These are phyloP conservation scores for Oryza meridionalis DNA, from an alignment of 176 grass and related monocot species.

Conservation along the genomic window DNA sequence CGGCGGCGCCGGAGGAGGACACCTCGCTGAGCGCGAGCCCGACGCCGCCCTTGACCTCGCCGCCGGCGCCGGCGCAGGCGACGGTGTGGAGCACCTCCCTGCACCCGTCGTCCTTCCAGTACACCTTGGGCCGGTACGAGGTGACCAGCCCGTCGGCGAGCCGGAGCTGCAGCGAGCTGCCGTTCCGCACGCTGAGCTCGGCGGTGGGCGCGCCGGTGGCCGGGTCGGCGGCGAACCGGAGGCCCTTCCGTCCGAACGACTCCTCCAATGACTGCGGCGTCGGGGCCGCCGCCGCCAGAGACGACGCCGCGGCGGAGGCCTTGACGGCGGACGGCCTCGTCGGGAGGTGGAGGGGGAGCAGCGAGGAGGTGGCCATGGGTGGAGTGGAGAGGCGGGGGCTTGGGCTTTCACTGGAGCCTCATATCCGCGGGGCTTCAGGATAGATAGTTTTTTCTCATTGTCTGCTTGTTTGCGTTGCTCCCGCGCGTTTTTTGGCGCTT, in stretches of 20 bases:
- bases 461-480: not conserved
- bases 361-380: conserved; percentile 73
- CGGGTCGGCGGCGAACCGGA: conserved; percentile 61
- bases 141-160: conserved; percentile 82
- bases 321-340: conserved; percentile 31
- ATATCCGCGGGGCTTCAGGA: conserved; percentile 58
- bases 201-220: conserved; percentile 52
- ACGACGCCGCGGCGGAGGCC: conserved; percentile 33
- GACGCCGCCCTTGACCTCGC: conserved; percentile 58
- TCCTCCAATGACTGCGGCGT: conserved; percentile 70
- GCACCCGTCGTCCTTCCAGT: conserved; percentile 83
- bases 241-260: conserved; percentile 83
- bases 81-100: conserved; percentile 81
- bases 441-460: conserved; percentile 40
- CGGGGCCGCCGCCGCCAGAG: not conserved
- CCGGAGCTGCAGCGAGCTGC: conserved; percentile 74
- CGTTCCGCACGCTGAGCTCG: conserved; percentile 82
- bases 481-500: not conserved
- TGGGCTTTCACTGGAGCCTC: conserved; percentile 60
- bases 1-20: conserved; percentile 29
- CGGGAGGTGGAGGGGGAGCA: conserved; percentile 76
- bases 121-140: conserved; percentile 90
- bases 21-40: conserved; percentile 76
- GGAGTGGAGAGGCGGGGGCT: conserved; percentile 23
- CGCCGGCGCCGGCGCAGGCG: conserved; percentile 18